phyloP scores from a whole-genome alignment of 2,329 filamentous ascomycete genomes.

The Fusarium camptoceras region DNA sequence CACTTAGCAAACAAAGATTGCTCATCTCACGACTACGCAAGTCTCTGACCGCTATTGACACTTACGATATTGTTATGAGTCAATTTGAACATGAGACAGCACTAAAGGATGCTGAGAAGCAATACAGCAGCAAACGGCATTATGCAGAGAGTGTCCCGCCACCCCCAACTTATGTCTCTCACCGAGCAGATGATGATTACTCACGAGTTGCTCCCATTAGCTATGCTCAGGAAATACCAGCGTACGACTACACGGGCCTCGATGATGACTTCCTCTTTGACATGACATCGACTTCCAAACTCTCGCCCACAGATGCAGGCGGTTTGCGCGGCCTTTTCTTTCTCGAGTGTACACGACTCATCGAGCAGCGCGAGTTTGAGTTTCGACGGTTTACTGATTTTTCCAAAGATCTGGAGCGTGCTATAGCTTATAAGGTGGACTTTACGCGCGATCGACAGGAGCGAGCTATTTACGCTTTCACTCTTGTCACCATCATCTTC shows the following conservation, averaged over 20 bases:
- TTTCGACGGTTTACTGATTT: slow-evolving; percentile 49
- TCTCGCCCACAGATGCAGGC: slow-evolving; percentile 53
- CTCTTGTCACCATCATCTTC: slow-evolving; percentile 62
- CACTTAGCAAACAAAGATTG: slow-evolving; percentile 49
- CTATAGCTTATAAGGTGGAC: slow-evolving; percentile 52
- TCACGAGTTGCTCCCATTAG: slow-evolving; percentile 3
- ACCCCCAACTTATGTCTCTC: slow-evolving; percentile 8
- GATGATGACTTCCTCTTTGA: slow-evolving; percentile 45
- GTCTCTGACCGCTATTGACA: slow-evolving; percentile 35
- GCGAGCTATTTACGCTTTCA: slow-evolving; percentile 62
- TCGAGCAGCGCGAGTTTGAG: slow-evolving; percentile 54
- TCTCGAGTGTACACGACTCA: slow-evolving; percentile 53
- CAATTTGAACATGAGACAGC: slow-evolving; percentile 20
- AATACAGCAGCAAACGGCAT: slow-evolving; percentile 10
- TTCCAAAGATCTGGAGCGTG: slow-evolving; percentile 48
- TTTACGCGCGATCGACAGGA: slow-evolving; percentile 60
- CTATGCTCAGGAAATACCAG: slow-evolving; percentile 6
- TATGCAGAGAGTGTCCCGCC: slow-evolving; percentile 8
- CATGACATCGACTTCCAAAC: slow-evolving; percentile 48
- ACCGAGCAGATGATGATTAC: slow-evolving; percentile 18
- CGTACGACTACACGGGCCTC: slow-evolving; percentile 39
- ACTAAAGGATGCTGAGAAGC: slow-evolving; percentile 14
- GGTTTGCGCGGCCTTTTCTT: slow-evolving; percentile 55
- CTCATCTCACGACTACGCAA: slow-evolving; percentile 48
- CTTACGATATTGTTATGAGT: slow-evolving; percentile 26